Conservation (phyloP, 441 rosid genomes). For the Populus hybrid region DNA sequence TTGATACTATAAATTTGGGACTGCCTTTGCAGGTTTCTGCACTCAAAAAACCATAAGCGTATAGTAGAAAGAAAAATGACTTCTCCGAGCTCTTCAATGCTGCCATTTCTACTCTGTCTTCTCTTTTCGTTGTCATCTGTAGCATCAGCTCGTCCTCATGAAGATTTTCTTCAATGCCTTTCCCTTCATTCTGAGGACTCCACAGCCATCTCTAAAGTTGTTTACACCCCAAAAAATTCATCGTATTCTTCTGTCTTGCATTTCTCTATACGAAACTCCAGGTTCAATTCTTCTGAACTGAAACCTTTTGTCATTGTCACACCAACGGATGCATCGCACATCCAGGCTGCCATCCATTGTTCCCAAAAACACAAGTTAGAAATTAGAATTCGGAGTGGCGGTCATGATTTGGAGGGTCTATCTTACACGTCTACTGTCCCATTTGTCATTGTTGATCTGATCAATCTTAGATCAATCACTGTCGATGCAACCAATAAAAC, state of each 20-base stretch:
- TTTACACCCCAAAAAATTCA: background rate
- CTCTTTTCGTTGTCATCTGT: no score
- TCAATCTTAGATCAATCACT: no score
- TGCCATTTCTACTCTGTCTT: no score
- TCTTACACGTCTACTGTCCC: no score
- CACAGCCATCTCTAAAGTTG: background rate
- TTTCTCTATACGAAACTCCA: slow-evolving; percentile 6
- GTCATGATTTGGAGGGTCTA: slow-evolving; percentile 36
- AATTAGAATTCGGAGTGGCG: slow-evolving; percentile 54
- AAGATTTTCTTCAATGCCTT: background rate
- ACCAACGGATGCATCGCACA: slow-evolving; percentile 40
- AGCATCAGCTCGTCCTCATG: background rate
- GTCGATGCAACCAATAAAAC: no score
- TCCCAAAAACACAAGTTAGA: slow-evolving; percentile 32
- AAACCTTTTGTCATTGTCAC: slow-evolving; percentile 44
- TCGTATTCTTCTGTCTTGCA: slow-evolving; percentile 1
- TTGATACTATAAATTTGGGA: background rate
- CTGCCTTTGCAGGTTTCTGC: background rate
- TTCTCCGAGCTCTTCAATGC: no score
- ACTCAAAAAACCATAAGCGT: background rate
- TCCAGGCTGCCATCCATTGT: slow-evolving; percentile 47
- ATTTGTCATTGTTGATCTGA: no score
- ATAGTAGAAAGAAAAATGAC: no score
- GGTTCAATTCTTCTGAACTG: slow-evolving; percentile 5
- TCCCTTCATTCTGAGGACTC: background rate